A percentile compares a stretch with the other conserved stretches of the same genome.
These are phyloP conservation scores for Arabis alpina DNA, from an alignment of 345 rosid genomes.

Conservation along the genomic window DNA sequence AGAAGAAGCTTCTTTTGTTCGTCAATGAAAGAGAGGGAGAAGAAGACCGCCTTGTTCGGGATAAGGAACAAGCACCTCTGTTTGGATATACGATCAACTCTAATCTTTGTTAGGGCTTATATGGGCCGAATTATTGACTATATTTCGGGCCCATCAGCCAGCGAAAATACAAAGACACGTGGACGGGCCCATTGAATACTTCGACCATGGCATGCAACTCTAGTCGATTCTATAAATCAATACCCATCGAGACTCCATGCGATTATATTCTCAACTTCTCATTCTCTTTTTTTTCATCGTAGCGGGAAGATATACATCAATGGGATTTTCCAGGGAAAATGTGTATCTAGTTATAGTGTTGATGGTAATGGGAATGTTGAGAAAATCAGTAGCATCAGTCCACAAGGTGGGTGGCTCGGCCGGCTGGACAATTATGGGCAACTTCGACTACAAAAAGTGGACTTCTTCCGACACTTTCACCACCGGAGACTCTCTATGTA, in stretches of 20 bases:
- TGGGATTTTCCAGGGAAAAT: no score
- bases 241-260: no score
- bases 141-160: background rate
- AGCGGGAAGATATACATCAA: no score
- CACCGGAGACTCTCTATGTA: conserved; percentile 35
- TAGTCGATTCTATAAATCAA: no score
- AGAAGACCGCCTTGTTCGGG: conserved; percentile 13
- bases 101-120: background rate
- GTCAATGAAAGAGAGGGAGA: conserved; percentile 20
- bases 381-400: background rate
- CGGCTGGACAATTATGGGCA: conserved; percentile 39
- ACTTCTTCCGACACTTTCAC: conserved; percentile 25
- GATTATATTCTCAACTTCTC: no score
- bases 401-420: conserved; percentile 40
- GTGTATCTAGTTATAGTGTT: no score
- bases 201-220: background rate
- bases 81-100: conserved; percentile 13
- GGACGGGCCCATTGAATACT: background rate
- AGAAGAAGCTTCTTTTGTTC: background rate
- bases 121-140: conserved; percentile 1
- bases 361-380: no score
- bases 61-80: conserved; percentile 16
- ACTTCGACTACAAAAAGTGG: conserved; percentile 37
- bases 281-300: no score
- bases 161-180: background rate